phyloP scores from a whole-genome alignment of 495 filamentous ascomycete genomes.

The Aspergillus heteromorphus region DNA sequence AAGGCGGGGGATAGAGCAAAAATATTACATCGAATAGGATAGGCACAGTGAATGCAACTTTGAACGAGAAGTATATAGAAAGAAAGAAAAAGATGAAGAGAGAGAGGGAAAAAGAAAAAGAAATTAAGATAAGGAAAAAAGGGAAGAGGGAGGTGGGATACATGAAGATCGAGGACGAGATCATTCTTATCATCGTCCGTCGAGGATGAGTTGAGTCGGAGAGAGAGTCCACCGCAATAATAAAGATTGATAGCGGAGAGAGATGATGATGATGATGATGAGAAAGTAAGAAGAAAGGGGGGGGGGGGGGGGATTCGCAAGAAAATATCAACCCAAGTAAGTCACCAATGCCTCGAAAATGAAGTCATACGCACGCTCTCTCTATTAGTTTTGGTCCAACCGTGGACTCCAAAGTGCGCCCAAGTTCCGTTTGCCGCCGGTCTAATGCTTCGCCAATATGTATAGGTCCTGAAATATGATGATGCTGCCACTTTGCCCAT shows the following conservation, averaged over 20 bases:
- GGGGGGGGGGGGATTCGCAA: not conserved
- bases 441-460: slow-evolving; percentile 13
- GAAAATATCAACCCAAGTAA: slow-evolving; percentile 12
- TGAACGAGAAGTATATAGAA: slow-evolving; percentile 17
- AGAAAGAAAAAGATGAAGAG: not conserved
- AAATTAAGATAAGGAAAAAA: not conserved
- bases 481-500: not conserved
- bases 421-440: slow-evolving; percentile 12
- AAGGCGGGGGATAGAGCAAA: slow-evolving; percentile 10
- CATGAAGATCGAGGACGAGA: slow-evolving; percentile 14
- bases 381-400: slow-evolving; percentile 22
- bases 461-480: not conserved
- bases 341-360: slow-evolving; percentile 16
- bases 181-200: not conserved
- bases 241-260: not conserved
- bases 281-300: slow-evolving; percentile 9
- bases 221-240: not conserved
- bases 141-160: slow-evolving; percentile 13
- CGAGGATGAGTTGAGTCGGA: not conserved
- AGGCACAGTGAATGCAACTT: slow-evolving; percentile 17
- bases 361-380: slow-evolving; percentile 24
- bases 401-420: slow-evolving; percentile 16
- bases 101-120: slow-evolving; percentile 5
- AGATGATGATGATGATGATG: not conserved
- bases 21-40: slow-evolving; percentile 19